Base-by-base conservation (phyloP, 805 yeast species). In the Wickerhamiella musiphila region DNA sequence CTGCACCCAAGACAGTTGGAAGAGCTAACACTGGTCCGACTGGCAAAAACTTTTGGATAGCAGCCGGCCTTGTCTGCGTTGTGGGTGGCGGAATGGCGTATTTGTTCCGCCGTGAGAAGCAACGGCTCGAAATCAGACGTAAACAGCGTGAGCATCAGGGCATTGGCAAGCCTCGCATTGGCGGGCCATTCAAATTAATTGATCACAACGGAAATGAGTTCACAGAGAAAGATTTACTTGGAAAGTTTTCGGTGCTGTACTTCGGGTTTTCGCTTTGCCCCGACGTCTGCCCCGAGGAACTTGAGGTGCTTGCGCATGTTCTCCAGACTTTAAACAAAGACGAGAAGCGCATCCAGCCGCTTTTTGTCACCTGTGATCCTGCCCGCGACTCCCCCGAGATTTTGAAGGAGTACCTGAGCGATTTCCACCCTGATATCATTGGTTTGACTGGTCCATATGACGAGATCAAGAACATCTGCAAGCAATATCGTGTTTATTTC, bases 241-340 rank as follows among this genome's bases (percentile, higher is more conserved):
- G 84, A 21, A 75, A 70, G 51, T 90, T 83, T 55, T 70, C 86
- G 8, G 60, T 90, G 28, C 54, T 86, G n/a, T 90, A 90, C 53
- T 90, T 90, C 57, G 98, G 98, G 0, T 90, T 90, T 60, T 78
- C 94, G 4, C 84, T 84, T 57, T 90, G 98, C 58, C 98, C 98
- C 5, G 98, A 90, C 56, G 84, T 90, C 33, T 90, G 98, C 56
- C 98, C 98, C 8, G 98, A 90, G 54, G 98, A 90, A 53, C 66
- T 90, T 37, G 98, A 90, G 53, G 81, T 86, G 50, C 65, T 90
- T 50, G 86, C 94, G 4, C 64, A 71, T 19, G 73, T 77, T 59
- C 31, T 68, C 60, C 66, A 60, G 68, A 47, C 69, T 66, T 41
- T 86, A 48, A 71, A 76, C 48, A 51, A 54, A 27, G 39, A 41